Conservation (phyloP, 2,329 filamentous ascomycete genomes). For the Ophiostoma piceae region DNA sequence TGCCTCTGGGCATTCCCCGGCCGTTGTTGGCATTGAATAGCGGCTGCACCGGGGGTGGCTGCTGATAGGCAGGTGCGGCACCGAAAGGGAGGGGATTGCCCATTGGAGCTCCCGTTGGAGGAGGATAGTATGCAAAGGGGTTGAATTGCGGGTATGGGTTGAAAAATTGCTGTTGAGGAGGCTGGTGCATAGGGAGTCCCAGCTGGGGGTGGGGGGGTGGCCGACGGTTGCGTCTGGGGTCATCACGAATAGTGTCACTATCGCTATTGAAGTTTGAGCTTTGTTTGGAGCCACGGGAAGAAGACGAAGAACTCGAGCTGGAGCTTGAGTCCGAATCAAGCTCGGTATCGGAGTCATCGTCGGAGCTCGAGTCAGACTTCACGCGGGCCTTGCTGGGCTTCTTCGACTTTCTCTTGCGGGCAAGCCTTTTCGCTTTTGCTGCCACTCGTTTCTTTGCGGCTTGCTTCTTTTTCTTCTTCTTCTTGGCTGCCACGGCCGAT, state of each 20-base stretch:
- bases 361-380: neutral
- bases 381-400: neutral
- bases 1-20: neutral
- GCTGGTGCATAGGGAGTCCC: neutral
- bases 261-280: neutral
- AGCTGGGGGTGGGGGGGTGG: neutral
- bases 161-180: neutral
- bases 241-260: neutral
- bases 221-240: neutral
- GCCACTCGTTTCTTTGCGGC: neutral
- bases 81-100: neutral
- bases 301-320: neutral
- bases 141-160: neutral
- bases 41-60: neutral
- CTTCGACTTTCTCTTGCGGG: neutral
- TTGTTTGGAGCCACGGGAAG: neutral
- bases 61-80: neutral
- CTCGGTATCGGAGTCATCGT: neutral
- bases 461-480: constrained; percentile 3
- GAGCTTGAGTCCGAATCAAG: neutral
- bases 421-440: neutral
- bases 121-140: neutral
- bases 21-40: neutral
- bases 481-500: neutral
- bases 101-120: neutral